phyloP scores from a whole-genome alignment of 2,329 filamentous ascomycete species.

The Sporothrix dimorphospora region DNA sequence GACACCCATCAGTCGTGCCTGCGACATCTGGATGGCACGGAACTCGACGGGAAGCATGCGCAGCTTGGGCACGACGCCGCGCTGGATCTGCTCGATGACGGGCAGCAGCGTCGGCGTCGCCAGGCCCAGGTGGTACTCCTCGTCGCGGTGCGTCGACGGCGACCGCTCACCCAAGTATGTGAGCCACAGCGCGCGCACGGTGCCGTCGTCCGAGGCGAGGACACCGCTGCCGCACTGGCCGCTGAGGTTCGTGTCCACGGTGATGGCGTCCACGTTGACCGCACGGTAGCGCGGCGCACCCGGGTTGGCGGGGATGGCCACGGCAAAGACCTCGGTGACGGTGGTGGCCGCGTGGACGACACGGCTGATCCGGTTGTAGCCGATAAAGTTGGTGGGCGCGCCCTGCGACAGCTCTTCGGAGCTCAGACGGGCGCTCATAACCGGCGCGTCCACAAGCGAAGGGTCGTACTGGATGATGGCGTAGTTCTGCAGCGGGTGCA shows the following conservation, averaged over 20 bases:
- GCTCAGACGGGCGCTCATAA: conserved; percentile 84
- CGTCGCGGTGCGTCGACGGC: conserved; percentile 77
- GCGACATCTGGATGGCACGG: conserved; percentile 93
- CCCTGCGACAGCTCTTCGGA: conserved; percentile 85
- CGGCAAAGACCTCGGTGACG: conserved; percentile 95
- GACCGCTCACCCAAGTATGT: conserved; percentile 93
- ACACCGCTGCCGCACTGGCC: conserved; percentile 94
- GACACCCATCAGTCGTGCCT: conserved; percentile 95
- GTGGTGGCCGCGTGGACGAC: conserved; percentile 93
- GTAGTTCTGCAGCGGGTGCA: conserved; percentile 97
- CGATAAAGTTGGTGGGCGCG: conserved; percentile 92
- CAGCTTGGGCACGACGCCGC: conserved; percentile 76
- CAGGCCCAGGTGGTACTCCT: conserved; percentile 94
- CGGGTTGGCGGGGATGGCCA: conserved; percentile 92
- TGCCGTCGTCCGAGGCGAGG: conserved; percentile 83
- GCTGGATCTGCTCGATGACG: conserved; percentile 83
- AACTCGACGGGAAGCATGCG: conserved; percentile 94
- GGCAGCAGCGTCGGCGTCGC: conserved; percentile 86
- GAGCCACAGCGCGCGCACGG: conserved; percentile 93
- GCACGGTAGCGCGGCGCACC: conserved; percentile 91
- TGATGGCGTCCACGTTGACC: conserved; percentile 95
- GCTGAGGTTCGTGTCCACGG: conserved; percentile 89
- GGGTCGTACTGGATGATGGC: conserved; percentile 95
- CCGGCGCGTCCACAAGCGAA: conserved; percentile 87
- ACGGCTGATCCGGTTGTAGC: conserved; percentile 94